Base-by-base conservation (phyloP, 1,139 yeast species). In the Suhomyces atakaporum region DNA sequence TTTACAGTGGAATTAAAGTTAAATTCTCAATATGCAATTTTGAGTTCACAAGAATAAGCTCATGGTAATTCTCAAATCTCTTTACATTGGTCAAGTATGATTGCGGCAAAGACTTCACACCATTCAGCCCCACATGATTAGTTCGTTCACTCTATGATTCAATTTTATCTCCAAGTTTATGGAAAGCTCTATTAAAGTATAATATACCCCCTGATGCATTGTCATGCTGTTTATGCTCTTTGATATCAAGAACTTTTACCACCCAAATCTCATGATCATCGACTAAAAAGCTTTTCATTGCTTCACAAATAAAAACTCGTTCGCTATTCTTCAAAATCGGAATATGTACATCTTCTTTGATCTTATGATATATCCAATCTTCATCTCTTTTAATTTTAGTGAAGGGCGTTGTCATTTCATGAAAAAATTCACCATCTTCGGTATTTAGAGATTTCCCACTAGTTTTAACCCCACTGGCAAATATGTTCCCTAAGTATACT, bases 241-340 rank as follows among this genome's bases (percentile, higher is more conserved):
- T 59, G 4, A 81, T 73, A n/a, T 81, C 81, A 24, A 71, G 56
- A 2, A 84, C 86, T 40, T 73, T 69, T 3, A 85, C 94, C 3
- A 86, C 79, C 95, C 96, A 88, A 2, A 89, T 80, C 55, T 88
- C 96, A 58, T 89, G 96, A 48, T 83, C 86, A 40, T 83, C 88
- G 0, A 88, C 79, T 13, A 60, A 60, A 38, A 85, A 69, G 6
- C 76, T 78, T 25, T 71, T 62, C 27, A 63, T 62, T 29, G 78
- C 75, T 40, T 74, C 65, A 54, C 96, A 87, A 11, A 86, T 73
- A 39, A 88, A 62, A 1, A 82, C 77, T 19, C 80, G 63, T 46
- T 81, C 88, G 13, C 85, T 76, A 22, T 73, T 68, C 10, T 65
- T 65, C 31, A 88, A 56, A 0, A 84, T 63, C 0, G 96, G 95